These are phyloP conservation scores for Colletotrichum endophyticum DNA, from an alignment of 2,329 filamentous ascomycete species.

Conservation along the genomic window DNA sequence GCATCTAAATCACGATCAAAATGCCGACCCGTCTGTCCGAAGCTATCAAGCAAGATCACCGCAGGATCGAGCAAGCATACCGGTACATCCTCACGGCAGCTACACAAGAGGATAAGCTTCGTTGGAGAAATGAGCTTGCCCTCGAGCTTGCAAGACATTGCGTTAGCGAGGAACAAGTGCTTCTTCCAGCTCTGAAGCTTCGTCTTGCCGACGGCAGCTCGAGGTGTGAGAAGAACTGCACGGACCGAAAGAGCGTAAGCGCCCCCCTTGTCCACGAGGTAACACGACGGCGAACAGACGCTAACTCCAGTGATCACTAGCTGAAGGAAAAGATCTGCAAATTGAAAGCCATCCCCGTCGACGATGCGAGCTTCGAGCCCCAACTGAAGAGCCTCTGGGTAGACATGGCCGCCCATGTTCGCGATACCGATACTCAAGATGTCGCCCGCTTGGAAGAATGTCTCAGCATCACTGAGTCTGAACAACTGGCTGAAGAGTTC, in stretches of 20 bases:
- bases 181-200: neutral
- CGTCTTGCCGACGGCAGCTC: constrained; percentile 1
- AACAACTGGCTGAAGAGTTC: neutral
- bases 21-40: constrained; percentile 10
- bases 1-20: neutral
- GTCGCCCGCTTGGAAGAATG: constrained; percentile 8
- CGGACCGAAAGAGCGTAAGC: neutral
- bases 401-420: constrained; percentile 6
- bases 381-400: constrained; percentile 1
- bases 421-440: constrained; percentile 8
- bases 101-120: neutral
- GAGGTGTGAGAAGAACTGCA: neutral
- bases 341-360: neutral
- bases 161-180: constrained; percentile 8
- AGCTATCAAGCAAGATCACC: constrained; percentile 16
- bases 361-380: neutral
- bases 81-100: constrained; percentile 5
- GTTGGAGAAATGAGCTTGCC: constrained; percentile 8
- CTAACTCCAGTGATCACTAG: neutral
- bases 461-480: constrained; percentile 9
- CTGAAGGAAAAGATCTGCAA: constrained; percentile 14
- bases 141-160: constrained; percentile 19
- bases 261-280: neutral
- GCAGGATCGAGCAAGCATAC: constrained; percentile 13
- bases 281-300: neutral